Evolutionary conservation across 2,329 filamentous ascomycete genomes (phyloP).

Genomic region (Cytospora piceicola): DNA sequence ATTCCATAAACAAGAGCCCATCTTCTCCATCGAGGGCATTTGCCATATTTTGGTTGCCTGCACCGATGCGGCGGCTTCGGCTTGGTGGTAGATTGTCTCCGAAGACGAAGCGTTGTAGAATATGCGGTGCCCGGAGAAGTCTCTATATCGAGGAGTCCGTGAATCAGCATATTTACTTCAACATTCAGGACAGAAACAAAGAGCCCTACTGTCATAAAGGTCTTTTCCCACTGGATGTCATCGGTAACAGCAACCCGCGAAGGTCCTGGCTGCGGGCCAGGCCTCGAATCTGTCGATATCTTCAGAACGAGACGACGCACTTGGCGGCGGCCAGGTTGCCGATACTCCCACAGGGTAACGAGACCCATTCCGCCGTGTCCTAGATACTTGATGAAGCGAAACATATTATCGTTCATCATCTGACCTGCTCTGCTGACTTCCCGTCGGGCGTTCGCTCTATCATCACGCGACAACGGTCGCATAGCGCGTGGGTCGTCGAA

Average conservation of each 20-base stretch:
- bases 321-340: not conserved
- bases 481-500: too few relatives aligned
- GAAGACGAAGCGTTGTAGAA: constrained; percentile 10
- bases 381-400: not conserved
- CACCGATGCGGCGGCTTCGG: not conserved
- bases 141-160: not conserved
- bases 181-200: not conserved
- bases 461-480: not conserved
- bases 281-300: not conserved
- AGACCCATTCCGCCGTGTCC: not conserved
- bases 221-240: not conserved
- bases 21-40: not conserved
- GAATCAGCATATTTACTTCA: too few relatives aligned
- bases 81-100: not conserved
- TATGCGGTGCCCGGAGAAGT: constrained; percentile 15
- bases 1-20: constrained; percentile 9
- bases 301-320: not conserved
- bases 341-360: not conserved
- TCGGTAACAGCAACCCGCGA: not conserved
- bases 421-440: not conserved
- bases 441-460: not conserved
- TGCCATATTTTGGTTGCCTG: not conserved
- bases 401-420: not conserved
- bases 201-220: not conserved
- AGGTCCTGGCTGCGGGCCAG: not conserved